Evolutionary conservation across 495 filamentous ascomycete species (phyloP).

Genomic region (Margaritispora aquatica): DNA sequence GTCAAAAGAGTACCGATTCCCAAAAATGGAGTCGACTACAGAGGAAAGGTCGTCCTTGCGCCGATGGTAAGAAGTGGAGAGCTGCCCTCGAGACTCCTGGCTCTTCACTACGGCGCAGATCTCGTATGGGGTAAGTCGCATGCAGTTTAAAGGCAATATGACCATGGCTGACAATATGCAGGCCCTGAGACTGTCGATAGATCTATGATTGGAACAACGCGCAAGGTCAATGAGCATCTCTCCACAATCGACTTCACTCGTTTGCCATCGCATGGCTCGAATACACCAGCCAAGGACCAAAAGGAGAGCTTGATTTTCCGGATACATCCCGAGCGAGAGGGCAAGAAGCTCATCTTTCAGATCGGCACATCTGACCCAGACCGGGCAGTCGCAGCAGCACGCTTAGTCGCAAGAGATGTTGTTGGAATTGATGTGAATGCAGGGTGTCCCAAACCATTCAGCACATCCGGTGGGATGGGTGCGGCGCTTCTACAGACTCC

Average conservation of each 20-base stretch:
- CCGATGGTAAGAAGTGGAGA: conserved; percentile 98
- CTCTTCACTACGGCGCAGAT: conserved; percentile 92
- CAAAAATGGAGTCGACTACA: conserved; percentile 83
- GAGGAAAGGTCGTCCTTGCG: conserved; percentile 86
- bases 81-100: conserved; percentile 77
- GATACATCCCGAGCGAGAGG: conserved; percentile 69
- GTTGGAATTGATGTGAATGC: conserved; percentile 95
- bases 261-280: conserved; percentile 57
- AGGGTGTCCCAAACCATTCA: conserved; percentile 95
- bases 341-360: conserved; percentile 74
- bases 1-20: conserved; percentile 73
- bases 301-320: conserved; percentile 77
- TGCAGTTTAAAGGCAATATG: neutral
- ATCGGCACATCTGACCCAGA: conserved; percentile 79
- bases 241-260: conserved; percentile 78
- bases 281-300: conserved; percentile 32
- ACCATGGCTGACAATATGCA: conserved; percentile 23
- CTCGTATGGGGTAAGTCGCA: conserved; percentile 76
- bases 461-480: conserved; percentile 87
- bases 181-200: conserved; percentile 90
- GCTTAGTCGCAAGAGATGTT: conserved; percentile 77
- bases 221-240: conserved; percentile 67
- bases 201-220: conserved; percentile 77
- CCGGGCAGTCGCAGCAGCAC: conserved; percentile 75
- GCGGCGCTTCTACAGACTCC: conserved; percentile 80